These are phyloP conservation scores for Corynascus novoguineensis DNA, from an alignment of 495 filamentous ascomycete species.

Conservation along the genomic window DNA sequence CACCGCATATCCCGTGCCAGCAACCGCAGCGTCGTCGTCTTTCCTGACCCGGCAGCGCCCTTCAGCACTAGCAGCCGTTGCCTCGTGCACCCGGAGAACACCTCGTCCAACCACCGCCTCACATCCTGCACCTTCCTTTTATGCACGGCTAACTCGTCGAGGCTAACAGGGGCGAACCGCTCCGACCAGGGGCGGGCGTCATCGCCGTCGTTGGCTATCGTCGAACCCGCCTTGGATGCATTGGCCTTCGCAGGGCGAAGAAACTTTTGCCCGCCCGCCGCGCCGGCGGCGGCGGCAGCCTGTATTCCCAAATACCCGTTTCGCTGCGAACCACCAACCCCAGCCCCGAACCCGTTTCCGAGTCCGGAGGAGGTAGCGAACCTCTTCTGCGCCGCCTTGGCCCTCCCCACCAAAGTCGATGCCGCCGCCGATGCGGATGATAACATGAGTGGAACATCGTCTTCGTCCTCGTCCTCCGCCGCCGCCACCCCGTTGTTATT, in stretches of 20 bases:
- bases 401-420: slow-evolving; percentile 39
- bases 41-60: slow-evolving; percentile 88
- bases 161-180: slow-evolving; percentile 61
- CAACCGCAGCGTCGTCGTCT: slow-evolving; percentile 77
- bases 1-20: slow-evolving; percentile 66
- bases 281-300: not conserved
- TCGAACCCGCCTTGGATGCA: not conserved
- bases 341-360: not conserved
- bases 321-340: not conserved
- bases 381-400: slow-evolving; percentile 41
- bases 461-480: slow-evolving; percentile 30
- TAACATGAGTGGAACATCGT: slow-evolving; percentile 40
- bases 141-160: slow-evolving; percentile 87
- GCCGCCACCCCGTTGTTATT: not conserved
- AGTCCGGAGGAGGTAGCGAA: slow-evolving; percentile 18
- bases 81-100: slow-evolving; percentile 56
- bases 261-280: slow-evolving; percentile 35
- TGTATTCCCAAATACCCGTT: not conserved
- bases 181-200: slow-evolving; percentile 77
- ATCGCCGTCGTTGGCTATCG: slow-evolving; percentile 21
- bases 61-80: slow-evolving; percentile 77
- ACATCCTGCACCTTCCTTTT: slow-evolving; percentile 91
- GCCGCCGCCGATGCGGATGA: slow-evolving; percentile 21
- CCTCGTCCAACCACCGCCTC: slow-evolving; percentile 68
- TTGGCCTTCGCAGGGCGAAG: slow-evolving; percentile 11